Conservation (phyloP, 2,329 filamentous ascomycete species). For the Beauveria brongniartii region DNA sequence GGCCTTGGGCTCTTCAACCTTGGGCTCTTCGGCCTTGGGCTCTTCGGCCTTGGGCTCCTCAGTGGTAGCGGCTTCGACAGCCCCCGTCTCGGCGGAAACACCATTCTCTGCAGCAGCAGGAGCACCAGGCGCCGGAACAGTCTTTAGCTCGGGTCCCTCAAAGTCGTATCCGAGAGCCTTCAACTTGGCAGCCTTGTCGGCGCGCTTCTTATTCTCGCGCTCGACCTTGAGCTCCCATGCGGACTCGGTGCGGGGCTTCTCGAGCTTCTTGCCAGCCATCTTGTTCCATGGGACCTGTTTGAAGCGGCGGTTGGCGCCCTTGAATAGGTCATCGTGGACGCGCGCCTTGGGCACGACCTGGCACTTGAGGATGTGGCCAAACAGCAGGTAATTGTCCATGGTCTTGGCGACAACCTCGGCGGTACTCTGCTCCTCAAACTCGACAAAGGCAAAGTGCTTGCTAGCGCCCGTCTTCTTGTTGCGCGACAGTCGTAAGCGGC, state of each 20-base stretch:
- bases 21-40: slow-evolving; percentile 25
- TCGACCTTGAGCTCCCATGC: slow-evolving; percentile 71
- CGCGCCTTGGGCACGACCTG: slow-evolving; percentile 68
- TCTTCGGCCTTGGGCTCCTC: slow-evolving; percentile 23
- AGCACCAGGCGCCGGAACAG: slow-evolving; percentile 32
- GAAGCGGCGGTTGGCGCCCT: slow-evolving; percentile 83
- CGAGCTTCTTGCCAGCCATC: slow-evolving; percentile 68
- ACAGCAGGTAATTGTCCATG: slow-evolving; percentile 96
- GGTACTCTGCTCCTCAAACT: slow-evolving; percentile 70
- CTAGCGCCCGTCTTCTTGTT: slow-evolving; percentile 86
- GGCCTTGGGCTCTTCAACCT: slow-evolving; percentile 26
- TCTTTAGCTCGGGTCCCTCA: slow-evolving; percentile 63
- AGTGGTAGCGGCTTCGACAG: slow-evolving; percentile 26
- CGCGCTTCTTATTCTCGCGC: slow-evolving; percentile 64
- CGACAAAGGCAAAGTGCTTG: slow-evolving; percentile 92
- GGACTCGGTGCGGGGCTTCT: slow-evolving; percentile 63
- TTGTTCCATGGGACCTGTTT: slow-evolving; percentile 83
- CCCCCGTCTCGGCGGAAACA: slow-evolving; percentile 21
- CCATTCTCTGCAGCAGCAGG: slow-evolving; percentile 26
- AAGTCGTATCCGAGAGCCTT: slow-evolving; percentile 80
- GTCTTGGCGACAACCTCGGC: slow-evolving; percentile 88
- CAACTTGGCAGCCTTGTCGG: slow-evolving; percentile 63
- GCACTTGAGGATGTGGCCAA: slow-evolving; percentile 88
- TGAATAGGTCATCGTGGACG: slow-evolving; percentile 75
- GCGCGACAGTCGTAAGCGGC: slow-evolving; percentile 70